Evolutionary conservation across 208 protist species (phyloP), one percentile per base, ranked within the genome.

Genomic region (Trypanosomatidae sp.): DNA sequence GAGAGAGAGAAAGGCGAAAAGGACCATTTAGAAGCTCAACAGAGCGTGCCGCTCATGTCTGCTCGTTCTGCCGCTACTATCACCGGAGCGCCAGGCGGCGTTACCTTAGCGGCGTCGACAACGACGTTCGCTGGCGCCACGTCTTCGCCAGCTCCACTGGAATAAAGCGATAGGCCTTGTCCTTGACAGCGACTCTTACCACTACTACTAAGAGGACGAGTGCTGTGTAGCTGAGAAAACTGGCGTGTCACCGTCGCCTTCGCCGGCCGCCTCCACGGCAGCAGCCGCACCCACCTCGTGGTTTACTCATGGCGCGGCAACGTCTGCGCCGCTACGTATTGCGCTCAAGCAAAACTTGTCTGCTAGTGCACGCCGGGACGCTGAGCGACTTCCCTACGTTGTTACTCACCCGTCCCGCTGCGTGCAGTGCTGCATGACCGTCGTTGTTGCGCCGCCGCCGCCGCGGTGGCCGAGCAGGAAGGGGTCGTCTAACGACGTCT

Each of bases 141-240:
- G n/a, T 5, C 52, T 76, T 5, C 69, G 67, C 43, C 44, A 30
- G 13, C 74, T 77, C 53, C 70, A 56, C 33, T 84, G 80, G 76
- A 69, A 80, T 22, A 44, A 60, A 6, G 73, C 33, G 22, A 39
- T 85, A 8, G 55, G 50, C 0, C 44, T 81, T 3, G 64, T 66
- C 49, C 41, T 81, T 50, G 66, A 74, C 15, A 81, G 64, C 33
- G 75, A 85, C 69, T 59, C 62, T 9, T 79, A 85, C 66, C 79
- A 81, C 69, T 36, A 75, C 72, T 58, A 74, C 66, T 9, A 30
- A 4, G 33, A 44, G 15, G 58, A 41, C 19, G 52, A 12, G 52
- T 2, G 22, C 30, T 3, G 1, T 12, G 52, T 58, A n/a, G n/a
- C 52, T 2, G 52, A 30, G 52, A 4, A 1, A 0, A 62, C 4